Percentiles rank a stretch among this genome's conserved stretches.
Evolutionary conservation across 257 asterid genomes (phyloP).

Genomic region (Phtheirospermum japonicum): DNA sequence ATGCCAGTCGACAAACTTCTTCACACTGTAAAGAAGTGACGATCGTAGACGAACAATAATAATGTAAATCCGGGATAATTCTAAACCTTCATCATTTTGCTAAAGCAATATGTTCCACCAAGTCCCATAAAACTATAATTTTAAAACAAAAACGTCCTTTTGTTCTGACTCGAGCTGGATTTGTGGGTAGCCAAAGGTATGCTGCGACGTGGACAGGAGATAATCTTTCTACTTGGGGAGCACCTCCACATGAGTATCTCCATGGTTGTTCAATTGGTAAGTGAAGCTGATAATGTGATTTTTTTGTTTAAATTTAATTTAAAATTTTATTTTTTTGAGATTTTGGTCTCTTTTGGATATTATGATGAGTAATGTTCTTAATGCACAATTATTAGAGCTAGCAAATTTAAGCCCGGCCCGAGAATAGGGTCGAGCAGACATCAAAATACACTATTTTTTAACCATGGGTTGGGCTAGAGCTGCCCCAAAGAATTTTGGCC

Average conservation of each 20-base stretch:
- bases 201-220: slow-evolving; percentile 99
- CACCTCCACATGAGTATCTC: slow-evolving; percentile 95
- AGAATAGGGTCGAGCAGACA: too few relatives aligned
- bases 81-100: slow-evolving; percentile 7
- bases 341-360: background rate
- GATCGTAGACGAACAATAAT: slow-evolving; percentile 26
- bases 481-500: too few relatives aligned
- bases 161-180: slow-evolving; percentile 97
- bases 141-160: slow-evolving; percentile 65
- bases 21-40: slow-evolving; percentile 57
- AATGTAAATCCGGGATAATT: background rate
- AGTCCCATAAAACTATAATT: background rate
- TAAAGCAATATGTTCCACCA: too few relatives aligned
- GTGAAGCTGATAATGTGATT: slow-evolving; percentile 22
- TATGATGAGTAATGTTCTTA: background rate
- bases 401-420: too few relatives aligned
- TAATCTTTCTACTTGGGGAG: slow-evolving; percentile 95
- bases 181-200: slow-evolving; percentile 90
- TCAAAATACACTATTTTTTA: too few relatives aligned
- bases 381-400: too few relatives aligned
- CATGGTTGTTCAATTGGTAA: slow-evolving; percentile 91
- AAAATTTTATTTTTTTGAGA: background rate
- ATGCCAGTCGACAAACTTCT: slow-evolving; percentile 92
- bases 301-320: background rate
- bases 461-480: too few relatives aligned